phyloP scores from a whole-genome alignment of 306 rosid genomes.

The Citrullus mucosospermus region DNA sequence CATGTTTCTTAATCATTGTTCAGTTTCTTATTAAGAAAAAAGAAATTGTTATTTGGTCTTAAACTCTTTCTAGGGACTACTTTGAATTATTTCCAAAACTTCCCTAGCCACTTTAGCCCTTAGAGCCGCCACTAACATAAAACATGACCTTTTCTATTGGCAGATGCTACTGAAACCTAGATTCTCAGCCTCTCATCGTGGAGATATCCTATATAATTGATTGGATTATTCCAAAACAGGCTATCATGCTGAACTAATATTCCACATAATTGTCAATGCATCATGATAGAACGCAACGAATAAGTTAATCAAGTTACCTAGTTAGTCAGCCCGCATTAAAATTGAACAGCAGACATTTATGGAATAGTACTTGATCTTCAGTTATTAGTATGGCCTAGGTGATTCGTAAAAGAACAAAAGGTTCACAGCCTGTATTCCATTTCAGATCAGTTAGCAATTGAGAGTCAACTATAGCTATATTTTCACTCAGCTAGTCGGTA shows the following conservation, averaged over 20 bases:
- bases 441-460: neutral
- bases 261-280: neutral
- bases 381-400: neutral
- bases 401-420: neutral
- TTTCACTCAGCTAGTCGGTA: neutral
- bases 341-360: neutral
- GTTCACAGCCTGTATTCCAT: neutral
- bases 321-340: neutral
- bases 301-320: neutral
- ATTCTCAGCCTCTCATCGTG: neutral
- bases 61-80: neutral
- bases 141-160: neutral
- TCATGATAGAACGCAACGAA: neutral
- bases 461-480: neutral
- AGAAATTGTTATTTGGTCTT: neutral
- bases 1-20: no score
- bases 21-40: no score
- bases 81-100: neutral
- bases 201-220: neutral
- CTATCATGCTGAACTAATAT: neutral
- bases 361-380: neutral
- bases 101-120: neutral
- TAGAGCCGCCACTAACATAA: neutral
- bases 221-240: neutral
- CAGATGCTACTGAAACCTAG: neutral